Evolutionary conservation across 2,329 filamentous ascomycete species (phyloP), one percentile per base, ranked within the genome.

Genomic region (Pezicula carpinea): DNA sequence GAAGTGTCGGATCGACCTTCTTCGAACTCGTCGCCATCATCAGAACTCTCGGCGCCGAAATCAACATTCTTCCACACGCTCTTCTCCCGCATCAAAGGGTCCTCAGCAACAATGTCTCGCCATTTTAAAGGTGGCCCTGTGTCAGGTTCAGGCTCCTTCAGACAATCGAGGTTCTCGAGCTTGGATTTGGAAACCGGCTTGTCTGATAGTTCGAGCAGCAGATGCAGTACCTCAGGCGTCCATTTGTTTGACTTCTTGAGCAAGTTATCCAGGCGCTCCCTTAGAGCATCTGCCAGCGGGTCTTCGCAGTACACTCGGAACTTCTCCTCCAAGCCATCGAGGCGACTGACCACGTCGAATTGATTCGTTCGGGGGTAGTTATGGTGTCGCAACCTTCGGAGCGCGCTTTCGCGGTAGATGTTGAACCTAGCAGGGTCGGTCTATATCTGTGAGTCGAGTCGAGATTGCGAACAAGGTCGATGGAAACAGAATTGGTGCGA

Each of bases 151-250:
- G 74, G 68, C 32, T 71, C 63, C 26, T 65, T 72, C 2, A 85
- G 65, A 2, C 69, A 63, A 15, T 82, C 73, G n/a, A 93, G 68
- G 52, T 82, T 77, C 34, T 77, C 73, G 1, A 92, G 67, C 4
- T 72, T 77, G 0, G 87, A 80, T 43, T 89, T 84, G 44, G 83
- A 77, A 0, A 83, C 78, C 2, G 93, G 92, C 44, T 83, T 79
- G 56, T 96, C 84, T 1, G 92, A 92, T 1, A 97, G 77, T 51
- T 89, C 80, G 6, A 97, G 71, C 10, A 97, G 69, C 1, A 97
- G 67, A 42, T 87, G 83, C 13, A 97, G 70, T 13, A 87, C 74
- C 57, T 97, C 93, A 0, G 91, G 90, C 5, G 82, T 80, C 77
- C 81, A 92, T 66, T 82, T 82, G 36, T 75, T 75, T 31, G 67